phyloP scores from a whole-genome alignment of 2,329 filamentous ascomycete species.

The Colletotrichum sp. region DNA sequence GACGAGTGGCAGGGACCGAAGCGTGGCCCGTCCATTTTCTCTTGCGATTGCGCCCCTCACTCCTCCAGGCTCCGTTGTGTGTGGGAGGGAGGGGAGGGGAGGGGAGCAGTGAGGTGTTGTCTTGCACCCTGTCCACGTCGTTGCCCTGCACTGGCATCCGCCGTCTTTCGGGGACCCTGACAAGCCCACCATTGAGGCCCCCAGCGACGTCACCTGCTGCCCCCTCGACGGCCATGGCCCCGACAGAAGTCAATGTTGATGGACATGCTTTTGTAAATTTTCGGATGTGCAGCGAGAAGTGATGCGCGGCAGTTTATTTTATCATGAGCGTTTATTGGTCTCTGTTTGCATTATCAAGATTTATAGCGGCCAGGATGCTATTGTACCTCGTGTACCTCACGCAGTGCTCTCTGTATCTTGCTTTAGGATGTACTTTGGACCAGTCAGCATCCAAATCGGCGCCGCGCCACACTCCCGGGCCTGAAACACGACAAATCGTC shows the following conservation, averaged over 20 bases:
- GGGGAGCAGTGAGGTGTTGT: background rate
- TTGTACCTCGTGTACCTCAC: background rate
- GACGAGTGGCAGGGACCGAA: background rate
- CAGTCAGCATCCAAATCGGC: background rate
- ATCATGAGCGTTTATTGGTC: background rate
- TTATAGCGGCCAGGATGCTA: background rate
- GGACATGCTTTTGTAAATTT: background rate
- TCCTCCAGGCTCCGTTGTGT: background rate
- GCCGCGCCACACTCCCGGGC: slow-evolving; percentile 1
- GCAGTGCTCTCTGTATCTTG: background rate
- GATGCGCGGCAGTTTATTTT: background rate
- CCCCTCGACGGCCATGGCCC: background rate
- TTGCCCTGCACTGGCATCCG: slow-evolving; percentile 9
- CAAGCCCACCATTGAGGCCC: slow-evolving; percentile 2
- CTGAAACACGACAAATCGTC: slow-evolving; percentile 12
- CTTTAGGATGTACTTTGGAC: background rate
- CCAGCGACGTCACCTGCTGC: slow-evolving; percentile 13
- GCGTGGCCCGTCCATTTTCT: background rate
- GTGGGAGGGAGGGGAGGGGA: background rate
- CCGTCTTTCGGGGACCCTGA: slow-evolving; percentile 3
- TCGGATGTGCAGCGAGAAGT: background rate
- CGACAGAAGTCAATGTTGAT: background rate
- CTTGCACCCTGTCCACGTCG: background rate
- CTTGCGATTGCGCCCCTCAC: background rate
- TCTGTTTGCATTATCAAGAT: background rate